Evolutionary conservation across 176 grass and related monocot genomes (phyloP).

Genomic region (Triticum timopheevii): DNA sequence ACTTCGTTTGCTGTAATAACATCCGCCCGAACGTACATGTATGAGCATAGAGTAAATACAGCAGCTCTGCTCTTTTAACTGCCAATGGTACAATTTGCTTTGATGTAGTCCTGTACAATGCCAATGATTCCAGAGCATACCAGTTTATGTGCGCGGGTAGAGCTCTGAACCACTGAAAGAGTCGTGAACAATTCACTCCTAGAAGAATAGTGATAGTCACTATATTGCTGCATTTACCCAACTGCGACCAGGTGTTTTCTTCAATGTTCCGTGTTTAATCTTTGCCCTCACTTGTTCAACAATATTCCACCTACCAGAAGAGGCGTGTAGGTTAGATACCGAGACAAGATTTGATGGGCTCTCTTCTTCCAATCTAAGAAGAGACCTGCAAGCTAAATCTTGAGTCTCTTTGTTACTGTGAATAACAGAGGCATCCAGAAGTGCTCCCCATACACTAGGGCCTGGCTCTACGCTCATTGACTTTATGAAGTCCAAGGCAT

Average conservation of each 20-base stretch:
- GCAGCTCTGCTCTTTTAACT: neutral
- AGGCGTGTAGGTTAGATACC: slow-evolving; percentile 64
- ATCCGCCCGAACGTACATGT: neutral
- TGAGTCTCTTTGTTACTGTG: slow-evolving; percentile 51
- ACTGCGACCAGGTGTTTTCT: slow-evolving; percentile 56
- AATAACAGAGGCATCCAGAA: slow-evolving; percentile 61
- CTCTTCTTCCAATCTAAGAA: slow-evolving; percentile 49
- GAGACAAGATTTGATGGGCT: slow-evolving; percentile 59
- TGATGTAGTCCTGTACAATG: neutral
- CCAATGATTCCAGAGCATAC: neutral
- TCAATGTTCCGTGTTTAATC: slow-evolving; percentile 45
- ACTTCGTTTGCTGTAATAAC: neutral
- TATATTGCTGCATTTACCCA: slow-evolving; percentile 44
- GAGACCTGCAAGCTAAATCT: slow-evolving; percentile 49
- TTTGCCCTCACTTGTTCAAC: slow-evolving; percentile 58
- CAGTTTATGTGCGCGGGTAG: neutral
- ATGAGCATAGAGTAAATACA: neutral
- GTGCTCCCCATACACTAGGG: slow-evolving; percentile 64
- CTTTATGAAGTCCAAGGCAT: slow-evolving; percentile 58
- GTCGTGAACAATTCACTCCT: neutral
- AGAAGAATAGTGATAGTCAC: neutral
- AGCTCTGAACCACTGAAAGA: neutral
- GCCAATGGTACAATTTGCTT: neutral
- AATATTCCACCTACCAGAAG: slow-evolving; percentile 60
- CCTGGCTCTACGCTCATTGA: slow-evolving; percentile 49